Evolutionary conservation across 1,139 yeast genomes (phyloP).

Genomic region (Diutina ranongensis): DNA sequence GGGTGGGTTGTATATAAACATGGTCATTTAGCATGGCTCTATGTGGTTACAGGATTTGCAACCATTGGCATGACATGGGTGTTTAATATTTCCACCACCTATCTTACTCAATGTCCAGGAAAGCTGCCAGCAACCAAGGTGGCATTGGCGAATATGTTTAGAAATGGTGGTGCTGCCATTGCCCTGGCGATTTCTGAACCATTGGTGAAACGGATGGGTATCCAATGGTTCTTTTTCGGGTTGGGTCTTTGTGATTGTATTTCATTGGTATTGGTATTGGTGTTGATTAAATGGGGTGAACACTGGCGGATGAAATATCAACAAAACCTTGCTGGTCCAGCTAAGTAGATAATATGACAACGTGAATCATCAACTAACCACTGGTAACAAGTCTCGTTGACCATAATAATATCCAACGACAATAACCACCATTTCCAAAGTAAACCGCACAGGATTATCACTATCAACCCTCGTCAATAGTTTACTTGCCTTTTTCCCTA

Average conservation of each 20-base stretch:
- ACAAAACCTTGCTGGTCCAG: too few relatives aligned
- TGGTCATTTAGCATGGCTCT: not conserved
- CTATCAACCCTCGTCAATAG: not conserved
- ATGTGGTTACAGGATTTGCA: not conserved
- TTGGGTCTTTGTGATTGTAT: not conserved
- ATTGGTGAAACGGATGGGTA: not conserved
- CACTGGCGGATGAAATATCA: not conserved
- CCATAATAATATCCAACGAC: conserved; percentile 3
- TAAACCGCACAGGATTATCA: not conserved
- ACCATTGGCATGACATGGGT: conserved; percentile 5
- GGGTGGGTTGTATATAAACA: not conserved
- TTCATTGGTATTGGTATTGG: not conserved
- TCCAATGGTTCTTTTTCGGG: conserved; percentile 1
- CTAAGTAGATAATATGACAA: too few relatives aligned
- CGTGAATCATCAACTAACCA: not conserved
- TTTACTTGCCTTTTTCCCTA: not conserved
- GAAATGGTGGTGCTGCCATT: conserved; percentile 5
- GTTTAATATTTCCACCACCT: not conserved
- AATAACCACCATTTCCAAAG: not conserved
- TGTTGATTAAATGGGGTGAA: not conserved
- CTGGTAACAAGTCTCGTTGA: not conserved
- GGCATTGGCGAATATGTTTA: not conserved
- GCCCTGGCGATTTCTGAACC: not conserved
- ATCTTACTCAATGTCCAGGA: conserved; percentile 3
- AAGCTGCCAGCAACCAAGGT: conserved; percentile 1